Conservation (phyloP, 2,329 filamentous ascomycete genomes). For the Annulohypoxylon truncatum region DNA sequence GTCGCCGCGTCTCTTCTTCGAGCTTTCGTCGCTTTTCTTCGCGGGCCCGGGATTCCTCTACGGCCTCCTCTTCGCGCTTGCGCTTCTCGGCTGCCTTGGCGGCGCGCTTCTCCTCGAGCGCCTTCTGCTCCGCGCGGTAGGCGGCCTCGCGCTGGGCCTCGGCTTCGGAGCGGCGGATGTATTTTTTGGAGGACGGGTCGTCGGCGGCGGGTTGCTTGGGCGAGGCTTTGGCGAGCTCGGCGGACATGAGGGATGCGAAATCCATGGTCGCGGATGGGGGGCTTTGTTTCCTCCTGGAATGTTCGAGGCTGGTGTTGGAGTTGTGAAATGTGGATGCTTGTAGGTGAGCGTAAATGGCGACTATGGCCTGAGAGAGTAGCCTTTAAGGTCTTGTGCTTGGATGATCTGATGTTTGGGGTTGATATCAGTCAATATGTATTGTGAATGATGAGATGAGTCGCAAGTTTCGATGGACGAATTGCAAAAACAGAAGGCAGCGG, state of each 20-base stretch:
- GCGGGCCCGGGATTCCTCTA: conserved; percentile 72
- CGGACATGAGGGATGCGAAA: conserved; percentile 92
- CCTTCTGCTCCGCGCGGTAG: conserved; percentile 85
- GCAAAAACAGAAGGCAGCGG: not conserved
- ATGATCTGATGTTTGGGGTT: not conserved
- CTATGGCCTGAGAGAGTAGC: not conserved
- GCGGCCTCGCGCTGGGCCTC: conserved; percentile 84
- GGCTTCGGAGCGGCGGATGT: conserved; percentile 83
- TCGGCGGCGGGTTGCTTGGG: conserved; percentile 48
- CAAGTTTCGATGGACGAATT: not conserved
- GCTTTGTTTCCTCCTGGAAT: not conserved
- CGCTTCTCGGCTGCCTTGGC: conserved; percentile 81
- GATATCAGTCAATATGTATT: not conserved
- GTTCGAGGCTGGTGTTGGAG: not conserved
- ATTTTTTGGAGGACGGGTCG: conserved; percentile 71
- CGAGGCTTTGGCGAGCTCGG: conserved; percentile 88
- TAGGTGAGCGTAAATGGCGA: not conserved
- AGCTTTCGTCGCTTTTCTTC: conserved; percentile 86
- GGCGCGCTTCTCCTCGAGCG: conserved; percentile 76
- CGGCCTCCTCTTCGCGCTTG: conserved; percentile 88
- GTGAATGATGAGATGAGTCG: not conserved
- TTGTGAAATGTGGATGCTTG: not conserved
- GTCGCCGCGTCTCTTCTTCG: conserved; percentile 80
- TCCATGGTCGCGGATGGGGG: conserved; percentile 74
- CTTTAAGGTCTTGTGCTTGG: not conserved